Evolutionary conservation across 352 stramenopile genomes (phyloP).

Genomic region (Halophytophthora batemanensis): DNA sequence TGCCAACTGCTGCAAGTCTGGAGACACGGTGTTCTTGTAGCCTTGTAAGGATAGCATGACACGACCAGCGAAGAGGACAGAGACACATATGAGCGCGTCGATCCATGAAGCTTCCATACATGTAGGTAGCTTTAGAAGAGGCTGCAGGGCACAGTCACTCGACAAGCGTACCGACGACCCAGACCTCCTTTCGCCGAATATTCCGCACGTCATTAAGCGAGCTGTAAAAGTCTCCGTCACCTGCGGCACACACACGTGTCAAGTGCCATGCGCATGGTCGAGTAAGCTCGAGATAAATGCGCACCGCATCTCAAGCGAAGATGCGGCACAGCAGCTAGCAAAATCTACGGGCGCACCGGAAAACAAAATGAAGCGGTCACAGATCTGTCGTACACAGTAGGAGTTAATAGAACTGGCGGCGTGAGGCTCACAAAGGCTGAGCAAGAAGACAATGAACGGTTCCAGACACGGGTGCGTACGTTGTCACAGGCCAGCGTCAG

Average conservation of each 20-base stretch:
- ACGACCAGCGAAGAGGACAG: neutral
- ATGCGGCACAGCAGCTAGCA: neutral
- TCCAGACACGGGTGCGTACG: slow-evolving; percentile 26
- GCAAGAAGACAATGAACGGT: slow-evolving; percentile 1
- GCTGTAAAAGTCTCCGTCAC: slow-evolving; percentile 86
- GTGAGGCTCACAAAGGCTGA: slow-evolving; percentile 1
- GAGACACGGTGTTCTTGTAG: slow-evolving; percentile 67
- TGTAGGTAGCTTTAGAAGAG: neutral
- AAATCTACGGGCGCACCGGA: slow-evolving; percentile 40
- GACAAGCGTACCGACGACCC: slow-evolving; percentile 69
- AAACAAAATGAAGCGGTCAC: slow-evolving; percentile 79
- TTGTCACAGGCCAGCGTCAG: slow-evolving; percentile 83
- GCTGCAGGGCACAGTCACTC: neutral
- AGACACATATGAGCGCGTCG: neutral
- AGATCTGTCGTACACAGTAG: slow-evolving; percentile 42
- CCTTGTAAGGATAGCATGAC: slow-evolving; percentile 27
- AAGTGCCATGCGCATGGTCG: neutral
- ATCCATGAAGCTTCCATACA: neutral
- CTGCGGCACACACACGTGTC: slow-evolving; percentile 26
- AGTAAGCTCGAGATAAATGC: neutral
- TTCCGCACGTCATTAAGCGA: slow-evolving; percentile 81
- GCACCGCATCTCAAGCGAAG: neutral
- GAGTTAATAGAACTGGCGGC: slow-evolving; percentile 10
- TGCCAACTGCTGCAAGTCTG: slow-evolving; percentile 75
- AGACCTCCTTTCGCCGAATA: slow-evolving; percentile 79